A percentile compares a stretch with the other conserved stretches of the same genome.
phyloP scores from a whole-genome alignment of 345 rosid genomes.

The Trapa bicornis region DNA sequence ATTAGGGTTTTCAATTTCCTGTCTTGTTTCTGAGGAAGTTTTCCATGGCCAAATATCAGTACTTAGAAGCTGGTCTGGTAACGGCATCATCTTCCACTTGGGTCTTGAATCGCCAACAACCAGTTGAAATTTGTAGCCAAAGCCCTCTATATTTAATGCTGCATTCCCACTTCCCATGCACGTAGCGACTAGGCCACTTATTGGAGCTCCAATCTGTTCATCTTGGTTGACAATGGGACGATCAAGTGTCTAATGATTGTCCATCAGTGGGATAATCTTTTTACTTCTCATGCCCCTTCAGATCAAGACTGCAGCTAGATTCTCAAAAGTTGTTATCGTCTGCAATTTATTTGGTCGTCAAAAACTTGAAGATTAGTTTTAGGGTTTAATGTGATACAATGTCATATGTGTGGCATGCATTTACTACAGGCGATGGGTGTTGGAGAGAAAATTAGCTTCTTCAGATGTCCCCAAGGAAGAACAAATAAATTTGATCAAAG shows the following conservation, averaged over 20 bases:
- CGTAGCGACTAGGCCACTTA: background rate
- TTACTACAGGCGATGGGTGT: conserved; percentile 70
- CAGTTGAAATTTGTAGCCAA: too few relatives aligned
- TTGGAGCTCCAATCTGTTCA: background rate
- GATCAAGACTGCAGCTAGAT: background rate
- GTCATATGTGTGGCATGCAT: conserved; percentile 13
- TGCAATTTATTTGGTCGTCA: background rate
- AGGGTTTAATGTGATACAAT: conserved; percentile 1
- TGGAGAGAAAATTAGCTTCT: conserved; percentile 78
- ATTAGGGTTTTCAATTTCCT: conserved; percentile 2
- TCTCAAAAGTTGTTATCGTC: background rate
- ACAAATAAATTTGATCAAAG: conserved; percentile 77
- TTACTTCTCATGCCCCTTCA: background rate
- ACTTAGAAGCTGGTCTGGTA: background rate
- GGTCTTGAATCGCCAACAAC: background rate
- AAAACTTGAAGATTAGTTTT: background rate
- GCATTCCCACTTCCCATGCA: background rate
- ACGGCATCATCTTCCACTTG: background rate
- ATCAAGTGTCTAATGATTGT: background rate
- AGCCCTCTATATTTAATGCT: too few relatives aligned
- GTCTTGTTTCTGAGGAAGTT: conserved; percentile 4
- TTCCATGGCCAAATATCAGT: too few relatives aligned
- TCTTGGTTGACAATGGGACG: background rate
- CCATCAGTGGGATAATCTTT: background rate
- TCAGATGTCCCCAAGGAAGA: conserved; percentile 88